phyloP scores from a whole-genome alignment of 805 yeast genomes.

The Jamesozyma piceae region DNA sequence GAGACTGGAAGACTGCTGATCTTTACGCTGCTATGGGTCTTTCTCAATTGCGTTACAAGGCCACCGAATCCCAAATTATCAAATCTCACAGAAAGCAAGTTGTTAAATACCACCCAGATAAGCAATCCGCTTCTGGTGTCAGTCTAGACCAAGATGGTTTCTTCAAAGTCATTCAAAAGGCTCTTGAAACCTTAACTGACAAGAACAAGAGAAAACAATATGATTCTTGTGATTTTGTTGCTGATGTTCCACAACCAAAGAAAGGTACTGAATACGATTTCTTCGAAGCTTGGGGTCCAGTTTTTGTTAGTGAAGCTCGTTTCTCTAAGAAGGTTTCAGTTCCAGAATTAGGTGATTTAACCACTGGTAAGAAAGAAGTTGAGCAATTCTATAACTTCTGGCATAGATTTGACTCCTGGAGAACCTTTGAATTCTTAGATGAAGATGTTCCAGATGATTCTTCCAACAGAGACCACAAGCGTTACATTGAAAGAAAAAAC shows the following conservation, averaged over 20 bases:
- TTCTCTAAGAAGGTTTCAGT: slow-evolving; percentile 89
- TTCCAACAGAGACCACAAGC: slow-evolving; percentile 97
- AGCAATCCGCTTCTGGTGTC: slow-evolving; percentile 80
- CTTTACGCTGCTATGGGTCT: slow-evolving; percentile 93
- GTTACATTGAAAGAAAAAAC: slow-evolving; percentile 96
- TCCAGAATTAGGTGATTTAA: slow-evolving; percentile 64
- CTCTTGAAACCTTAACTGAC: slow-evolving; percentile 83
- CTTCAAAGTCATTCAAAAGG: slow-evolving; percentile 96
- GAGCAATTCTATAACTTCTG: slow-evolving; percentile 86
- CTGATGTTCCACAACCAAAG: slow-evolving; percentile 82
- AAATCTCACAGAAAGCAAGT: slow-evolving; percentile 96
- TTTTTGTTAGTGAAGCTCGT: slow-evolving; percentile 82
- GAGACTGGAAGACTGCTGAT: slow-evolving; percentile 96
- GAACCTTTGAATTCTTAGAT: slow-evolving; percentile 93
- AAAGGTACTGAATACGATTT: slow-evolving; percentile 63
- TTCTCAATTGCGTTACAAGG: slow-evolving; percentile 80
- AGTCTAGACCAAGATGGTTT: slow-evolving; percentile 89
- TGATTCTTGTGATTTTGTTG: slow-evolving; percentile 88
- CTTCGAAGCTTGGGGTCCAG: slow-evolving; percentile 86
- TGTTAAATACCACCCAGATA: slow-evolving; percentile 95
- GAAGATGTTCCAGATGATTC: slow-evolving; percentile 99
- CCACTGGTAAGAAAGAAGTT: slow-evolving; percentile 68
- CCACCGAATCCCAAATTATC: slow-evolving; percentile 87
- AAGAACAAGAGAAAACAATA: slow-evolving; percentile 81
- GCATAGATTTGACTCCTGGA: slow-evolving; percentile 94